Percentiles rank a stretch among this genome's conserved stretches.
These are phyloP conservation scores for Trichopus zeylanicus DNA, from an alignment of 116 monocot genomes.

Conservation along the genomic window DNA sequence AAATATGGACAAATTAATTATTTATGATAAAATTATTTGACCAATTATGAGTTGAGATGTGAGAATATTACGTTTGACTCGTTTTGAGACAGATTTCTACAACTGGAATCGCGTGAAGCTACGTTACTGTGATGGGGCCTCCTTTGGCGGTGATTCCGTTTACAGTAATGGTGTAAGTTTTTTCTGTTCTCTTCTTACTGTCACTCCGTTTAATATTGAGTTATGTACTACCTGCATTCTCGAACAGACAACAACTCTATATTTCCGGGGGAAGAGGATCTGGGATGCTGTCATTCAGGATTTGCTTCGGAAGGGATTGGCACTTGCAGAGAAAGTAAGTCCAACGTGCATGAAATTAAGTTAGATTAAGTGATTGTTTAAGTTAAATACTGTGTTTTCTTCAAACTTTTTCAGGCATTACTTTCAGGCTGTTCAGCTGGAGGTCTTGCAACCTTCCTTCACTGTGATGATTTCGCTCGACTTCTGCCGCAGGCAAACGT, in stretches of 20 bases:
- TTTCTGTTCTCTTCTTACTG: background rate
- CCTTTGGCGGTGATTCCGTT: conserved; percentile 65
- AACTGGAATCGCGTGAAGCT: conserved; percentile 85
- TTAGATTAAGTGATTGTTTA: background rate
- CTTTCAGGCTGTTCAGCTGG: conserved; percentile 97
- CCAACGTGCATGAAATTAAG: background rate
- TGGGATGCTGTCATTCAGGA: conserved; percentile 68
- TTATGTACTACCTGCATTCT: background rate
- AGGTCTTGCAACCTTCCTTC: conserved; percentile 73
- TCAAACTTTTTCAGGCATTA: conserved; percentile 37
- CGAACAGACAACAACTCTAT: conserved; percentile 31
- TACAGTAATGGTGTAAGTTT: conserved; percentile 42
- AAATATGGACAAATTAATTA: too few relatives aligned
- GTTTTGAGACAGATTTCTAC: conserved; percentile 52
- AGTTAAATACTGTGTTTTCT: background rate
- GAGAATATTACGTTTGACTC: too few relatives aligned
- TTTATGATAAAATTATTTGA: too few relatives aligned
- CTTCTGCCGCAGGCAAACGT: conserved; percentile 17
- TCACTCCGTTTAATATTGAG: too few relatives aligned
- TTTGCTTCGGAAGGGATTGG: conserved; percentile 55
- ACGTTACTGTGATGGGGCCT: conserved; percentile 81
- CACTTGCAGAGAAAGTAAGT: conserved; percentile 43
- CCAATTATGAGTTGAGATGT: too few relatives aligned
- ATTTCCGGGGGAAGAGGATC: conserved; percentile 83
- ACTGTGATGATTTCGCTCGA: conserved; percentile 58